Conservation (phyloP, 2,329 filamentous ascomycete genomes). For the Fusarium sp. region DNA sequence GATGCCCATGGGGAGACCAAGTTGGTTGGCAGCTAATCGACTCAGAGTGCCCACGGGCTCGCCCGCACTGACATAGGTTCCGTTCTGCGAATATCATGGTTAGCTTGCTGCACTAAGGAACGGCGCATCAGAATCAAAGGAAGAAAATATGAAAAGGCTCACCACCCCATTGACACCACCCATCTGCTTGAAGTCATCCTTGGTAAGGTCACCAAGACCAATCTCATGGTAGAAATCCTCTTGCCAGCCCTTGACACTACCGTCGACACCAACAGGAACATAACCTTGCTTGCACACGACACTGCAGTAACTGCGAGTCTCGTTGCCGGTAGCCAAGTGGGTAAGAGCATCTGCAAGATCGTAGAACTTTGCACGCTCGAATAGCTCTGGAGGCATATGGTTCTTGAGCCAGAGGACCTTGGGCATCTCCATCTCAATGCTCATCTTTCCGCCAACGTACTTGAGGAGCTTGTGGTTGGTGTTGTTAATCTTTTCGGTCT, state of each 20-base stretch:
- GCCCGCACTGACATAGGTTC: constrained; percentile 89
- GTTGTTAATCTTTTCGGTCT: constrained; percentile 93
- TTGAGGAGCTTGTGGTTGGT: constrained; percentile 92
- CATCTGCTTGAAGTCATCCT: constrained; percentile 92
- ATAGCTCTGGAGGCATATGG: constrained; percentile 92
- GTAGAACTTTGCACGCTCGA: constrained; percentile 95
- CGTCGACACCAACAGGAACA: constrained; percentile 96
- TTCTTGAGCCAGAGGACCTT: constrained; percentile 99
- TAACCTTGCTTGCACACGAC: constrained; percentile 98
- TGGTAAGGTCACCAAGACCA: constrained; percentile 83
- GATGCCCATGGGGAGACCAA: constrained; percentile 88
- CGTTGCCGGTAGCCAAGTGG: constrained; percentile 91
- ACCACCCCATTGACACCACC: constrained; percentile 96
- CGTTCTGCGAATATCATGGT: constrained; percentile 72
- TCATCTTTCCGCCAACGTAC: constrained; percentile 98
- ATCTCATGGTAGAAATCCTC: constrained; percentile 91
- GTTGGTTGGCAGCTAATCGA: constrained; percentile 82
- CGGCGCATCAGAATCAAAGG: constrained; percentile 12
- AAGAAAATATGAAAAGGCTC: constrained; percentile 59
- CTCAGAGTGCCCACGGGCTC: constrained; percentile 89
- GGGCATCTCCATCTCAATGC: constrained; percentile 99
- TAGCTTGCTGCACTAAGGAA: constrained; percentile 8
- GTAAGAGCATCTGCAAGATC: constrained; percentile 93
- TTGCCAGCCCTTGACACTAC: constrained; percentile 98
- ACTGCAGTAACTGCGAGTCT: constrained; percentile 94